A percentile compares a stretch with the other conserved stretches of the same genome.
phyloP scores from a whole-genome alignment of 1,139 yeast genomes.

The Citeromyces hawaiiensis region DNA sequence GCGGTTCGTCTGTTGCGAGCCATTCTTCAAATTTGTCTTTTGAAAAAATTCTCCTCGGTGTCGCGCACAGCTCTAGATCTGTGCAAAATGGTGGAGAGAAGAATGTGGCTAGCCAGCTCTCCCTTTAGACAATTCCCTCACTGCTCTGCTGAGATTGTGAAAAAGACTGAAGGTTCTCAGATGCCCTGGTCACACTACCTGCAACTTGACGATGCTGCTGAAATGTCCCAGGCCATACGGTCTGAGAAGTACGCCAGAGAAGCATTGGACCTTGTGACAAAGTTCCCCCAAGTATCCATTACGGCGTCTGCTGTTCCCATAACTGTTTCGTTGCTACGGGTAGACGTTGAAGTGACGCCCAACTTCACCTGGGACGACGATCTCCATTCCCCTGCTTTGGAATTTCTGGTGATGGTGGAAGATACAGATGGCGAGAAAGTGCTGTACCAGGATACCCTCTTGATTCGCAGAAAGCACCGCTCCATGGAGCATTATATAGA shows the following conservation, averaged over 20 bases:
- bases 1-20: constrained; percentile 87
- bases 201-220: constrained; percentile 48
- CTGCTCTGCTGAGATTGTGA: constrained; percentile 58
- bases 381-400: constrained; percentile 52
- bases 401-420: constrained; percentile 61
- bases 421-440: constrained; percentile 75
- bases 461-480: constrained; percentile 34
- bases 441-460: constrained; percentile 42
- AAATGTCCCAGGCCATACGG: constrained; percentile 72
- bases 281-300: constrained; percentile 57
- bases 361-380: constrained; percentile 64
- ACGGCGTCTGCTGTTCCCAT: constrained; percentile 64
- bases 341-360: constrained; percentile 58
- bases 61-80: constrained; percentile 46
- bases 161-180: constrained; percentile 67
- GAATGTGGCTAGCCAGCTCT: constrained; percentile 77
- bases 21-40: constrained; percentile 61
- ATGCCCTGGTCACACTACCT: constrained; percentile 78
- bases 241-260: constrained; percentile 53
- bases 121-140: constrained; percentile 74
- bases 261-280: constrained; percentile 48
- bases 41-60: constrained; percentile 60
- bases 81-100: constrained; percentile 67
- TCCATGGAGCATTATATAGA: constrained; percentile 46
- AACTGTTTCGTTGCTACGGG: constrained; percentile 48